Percentiles rank a stretch among this genome's conserved stretches.
phyloP scores from a whole-genome alignment of 257 asterid genomes.

The Catharanthus roseus region DNA sequence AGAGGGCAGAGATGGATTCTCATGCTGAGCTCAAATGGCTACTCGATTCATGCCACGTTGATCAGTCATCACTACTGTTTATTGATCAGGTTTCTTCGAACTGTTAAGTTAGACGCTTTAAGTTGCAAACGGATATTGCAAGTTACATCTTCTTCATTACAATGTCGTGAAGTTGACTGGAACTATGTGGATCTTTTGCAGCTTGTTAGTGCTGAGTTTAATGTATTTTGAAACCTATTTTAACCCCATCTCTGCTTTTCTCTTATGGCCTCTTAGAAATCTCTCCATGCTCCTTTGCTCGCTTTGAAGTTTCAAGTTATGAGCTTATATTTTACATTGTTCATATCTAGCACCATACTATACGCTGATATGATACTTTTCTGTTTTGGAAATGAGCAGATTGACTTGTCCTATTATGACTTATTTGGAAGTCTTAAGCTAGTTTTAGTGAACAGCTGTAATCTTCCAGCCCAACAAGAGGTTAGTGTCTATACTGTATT shows the following conservation, averaged over 20 bases:
- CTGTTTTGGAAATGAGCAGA: conserved; percentile 35
- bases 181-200: background rate
- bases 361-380: background rate
- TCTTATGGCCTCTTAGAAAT: background rate
- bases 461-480: conserved; percentile 66
- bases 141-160: background rate
- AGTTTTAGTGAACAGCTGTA: conserved; percentile 49
- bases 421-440: conserved; percentile 79
- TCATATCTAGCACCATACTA: background rate
- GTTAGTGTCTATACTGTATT: conserved; percentile 22
- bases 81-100: conserved; percentile 58
- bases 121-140: background rate
- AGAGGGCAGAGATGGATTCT: conserved; percentile 46
- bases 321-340: background rate
- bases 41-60: conserved; percentile 65
- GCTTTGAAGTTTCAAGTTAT: background rate
- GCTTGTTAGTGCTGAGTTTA: background rate
- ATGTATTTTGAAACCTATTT: background rate
- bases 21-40: conserved; percentile 65
- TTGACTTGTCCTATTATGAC: conserved; percentile 68
- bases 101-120: background rate
- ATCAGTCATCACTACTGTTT: conserved; percentile 55
- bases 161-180: background rate
- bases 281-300: background rate
- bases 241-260: background rate